Percentiles rank a stretch among this genome's conserved stretches.
These are phyloP conservation scores for Fusarium sp. DNA, from an alignment of 2,329 filamentous ascomycete genomes.

Conservation along the genomic window DNA sequence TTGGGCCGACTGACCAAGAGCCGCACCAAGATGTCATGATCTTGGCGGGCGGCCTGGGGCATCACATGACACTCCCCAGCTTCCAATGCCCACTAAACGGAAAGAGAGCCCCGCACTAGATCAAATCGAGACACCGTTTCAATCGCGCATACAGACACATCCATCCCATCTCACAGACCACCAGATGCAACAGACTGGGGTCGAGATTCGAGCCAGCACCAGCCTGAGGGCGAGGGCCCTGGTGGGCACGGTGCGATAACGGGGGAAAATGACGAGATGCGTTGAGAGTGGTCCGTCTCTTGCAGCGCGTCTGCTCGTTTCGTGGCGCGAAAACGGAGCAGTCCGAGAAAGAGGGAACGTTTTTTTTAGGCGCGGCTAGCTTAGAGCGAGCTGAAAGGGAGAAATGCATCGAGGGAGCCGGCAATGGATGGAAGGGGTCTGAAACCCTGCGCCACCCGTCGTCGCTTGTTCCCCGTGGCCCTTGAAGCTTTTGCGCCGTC, in stretches of 20 bases:
- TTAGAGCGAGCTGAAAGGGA: not conserved
- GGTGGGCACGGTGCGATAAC: conserved; percentile 21
- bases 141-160: conserved; percentile 1
- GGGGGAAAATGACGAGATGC: conserved; percentile 13
- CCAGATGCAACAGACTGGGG: conserved; percentile 19
- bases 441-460: conserved; percentile 30
- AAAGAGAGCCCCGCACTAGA: conserved; percentile 20
- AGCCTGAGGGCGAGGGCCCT: not conserved
- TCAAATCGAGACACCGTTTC: conserved; percentile 24
- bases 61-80: conserved; percentile 30
- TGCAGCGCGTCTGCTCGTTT: conserved; percentile 6
- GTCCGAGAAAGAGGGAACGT: not conserved
- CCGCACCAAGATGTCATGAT: conserved; percentile 36
- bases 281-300: conserved; percentile 20
- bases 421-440: conserved; percentile 13
- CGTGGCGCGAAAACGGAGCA: conserved; percentile 22
- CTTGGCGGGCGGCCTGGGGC: conserved; percentile 20
- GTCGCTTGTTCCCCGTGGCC: conserved; percentile 14
- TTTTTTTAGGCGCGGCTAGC: not conserved
- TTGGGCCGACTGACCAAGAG: conserved; percentile 22
- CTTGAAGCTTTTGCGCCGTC: conserved; percentile 1
- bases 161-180: conserved; percentile 7
- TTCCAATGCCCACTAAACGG: conserved; percentile 14
- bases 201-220: conserved; percentile 8
- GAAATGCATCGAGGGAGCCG: not conserved